Evolutionary conservation across 2,329 filamentous ascomycete species (phyloP).

Genomic region (Talaromyces sp.): DNA sequence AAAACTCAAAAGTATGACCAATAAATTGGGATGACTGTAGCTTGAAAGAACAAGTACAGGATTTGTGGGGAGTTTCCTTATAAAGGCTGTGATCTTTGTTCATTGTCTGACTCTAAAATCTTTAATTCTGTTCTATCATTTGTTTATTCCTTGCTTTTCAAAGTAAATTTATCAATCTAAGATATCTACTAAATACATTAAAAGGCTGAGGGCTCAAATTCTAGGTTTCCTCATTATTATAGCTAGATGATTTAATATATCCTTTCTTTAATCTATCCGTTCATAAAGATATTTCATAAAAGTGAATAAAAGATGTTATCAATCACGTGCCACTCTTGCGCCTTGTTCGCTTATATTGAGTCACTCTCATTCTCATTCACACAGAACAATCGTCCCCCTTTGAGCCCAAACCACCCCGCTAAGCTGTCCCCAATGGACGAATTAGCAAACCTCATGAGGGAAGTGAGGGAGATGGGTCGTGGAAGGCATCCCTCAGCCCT

Average conservation of each 20-base stretch:
- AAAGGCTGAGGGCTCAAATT: not conserved
- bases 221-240: not conserved
- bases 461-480: too few relatives aligned
- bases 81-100: too few relatives aligned
- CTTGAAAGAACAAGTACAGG: too few relatives aligned
- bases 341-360: not conserved
- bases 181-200: not conserved
- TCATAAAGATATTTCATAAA: not conserved
- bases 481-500: too few relatives aligned
- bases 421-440: not conserved
- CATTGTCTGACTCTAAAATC: too few relatives aligned
- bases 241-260: not conserved
- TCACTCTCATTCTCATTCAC: not conserved
- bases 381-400: not conserved
- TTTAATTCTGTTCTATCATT: too few relatives aligned
- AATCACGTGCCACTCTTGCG: not conserved
- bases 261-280: not conserved
- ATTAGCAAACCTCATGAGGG: not conserved
- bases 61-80: too few relatives aligned
- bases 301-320: not conserved
- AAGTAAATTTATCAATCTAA: too few relatives aligned
- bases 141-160: too few relatives aligned
- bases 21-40: too few relatives aligned
- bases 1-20: too few relatives aligned
- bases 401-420: not conserved